Base-by-base conservation (phyloP, 1,284 basidiomycete species). In the Tilletia walkeri region DNA sequence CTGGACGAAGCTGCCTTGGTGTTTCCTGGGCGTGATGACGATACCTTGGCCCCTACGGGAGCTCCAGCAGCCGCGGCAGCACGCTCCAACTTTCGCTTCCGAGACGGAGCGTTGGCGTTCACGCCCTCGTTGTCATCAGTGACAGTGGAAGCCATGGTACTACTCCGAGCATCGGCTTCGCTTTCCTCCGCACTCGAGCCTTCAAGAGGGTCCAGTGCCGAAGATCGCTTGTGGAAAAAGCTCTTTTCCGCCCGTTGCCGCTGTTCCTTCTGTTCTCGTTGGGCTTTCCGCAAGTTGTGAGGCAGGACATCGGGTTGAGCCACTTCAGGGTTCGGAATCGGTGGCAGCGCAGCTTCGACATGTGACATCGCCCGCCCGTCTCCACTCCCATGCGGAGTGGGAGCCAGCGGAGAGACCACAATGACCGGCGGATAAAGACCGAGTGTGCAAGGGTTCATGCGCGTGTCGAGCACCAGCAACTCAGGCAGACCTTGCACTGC, bases 401-500 rank as follows among this genome's bases (percentile, higher is more conserved):
- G 54, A 4, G 54, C 54, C 14, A 30, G 20, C 4, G 54, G 34
- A 5, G 54, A 56, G 24, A 56, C 54, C 54, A 56, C 66, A 6
- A 82, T 66, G 12, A 81, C 61, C 10, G 82, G 82, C 24, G 82
- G 78, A 48, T 83, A 83, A 24, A 83, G 70, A 9, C 82, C 79
- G 16, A 80, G 72, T 18, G 80, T 82, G 68, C 79, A 80, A 4
- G 82, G 80, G 47, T 83, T 83, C 56, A 75, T 78, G 5, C 81
- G 76, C 20, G 70, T 70, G 65, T 83, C 81, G 4, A 82, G 69
- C 45, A 82, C 79, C 41, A 73, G 71, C 54, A 83, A 75, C 70
- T 78, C 76, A 2, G 65, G 4, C 36, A 78, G 67, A 18, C 73
- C 79, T 6, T 75, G 73, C 0, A 83, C 69, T 0, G 76, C 75